Evolutionary conservation across 306 rosid species (phyloP), one percentile per base, ranked within the genome.

Genomic region (Trichosanthes cucumerina): DNA sequence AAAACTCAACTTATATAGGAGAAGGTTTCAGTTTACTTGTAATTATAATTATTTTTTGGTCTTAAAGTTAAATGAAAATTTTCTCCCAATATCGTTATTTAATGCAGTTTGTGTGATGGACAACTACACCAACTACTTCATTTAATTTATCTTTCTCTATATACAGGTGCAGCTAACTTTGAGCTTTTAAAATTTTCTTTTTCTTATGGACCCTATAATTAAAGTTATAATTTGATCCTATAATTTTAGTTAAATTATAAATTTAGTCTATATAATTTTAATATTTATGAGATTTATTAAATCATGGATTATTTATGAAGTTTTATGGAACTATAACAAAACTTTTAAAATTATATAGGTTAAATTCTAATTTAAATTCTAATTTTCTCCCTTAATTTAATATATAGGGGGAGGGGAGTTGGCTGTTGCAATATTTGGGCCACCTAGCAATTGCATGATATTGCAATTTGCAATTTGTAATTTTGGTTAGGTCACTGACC

Each of bases 71-170:
- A 64, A 14, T 31, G 12, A 62, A 2, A 11, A 19, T 10, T 69
- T 28, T 6, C 52, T 36, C n/a, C n/a, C 10, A 3, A 41, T 34
- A 26, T 14, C 14, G 56, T 21, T 77, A 77, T 23, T 77, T 39
- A 78, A 76, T 57, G 79, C 26, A 23, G 54, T 60, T n/a, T 57
- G 73, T 26, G 57, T 43, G 80, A 60, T 78, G 14, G 33, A 13
- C 80, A 78, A 44, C 80, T 14, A 24, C 38, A 2, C 72, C 80
- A 60, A 43, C 80, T 44, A 62, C 80, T 36, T 13, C 44, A 78
- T 78, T 78, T 78, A 78, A 78, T 39, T 2, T 56, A 5, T 38
- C 39, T 57, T 38, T 39, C 9, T 59, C 11, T 34, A 24, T 54
- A 52, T 75, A 44, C 47, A 75, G 66, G 79, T 76, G 50, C 79